phyloP scores from a whole-genome alignment of 352 stramenopile genomes.

The Thraustochytrium sp. region DNA sequence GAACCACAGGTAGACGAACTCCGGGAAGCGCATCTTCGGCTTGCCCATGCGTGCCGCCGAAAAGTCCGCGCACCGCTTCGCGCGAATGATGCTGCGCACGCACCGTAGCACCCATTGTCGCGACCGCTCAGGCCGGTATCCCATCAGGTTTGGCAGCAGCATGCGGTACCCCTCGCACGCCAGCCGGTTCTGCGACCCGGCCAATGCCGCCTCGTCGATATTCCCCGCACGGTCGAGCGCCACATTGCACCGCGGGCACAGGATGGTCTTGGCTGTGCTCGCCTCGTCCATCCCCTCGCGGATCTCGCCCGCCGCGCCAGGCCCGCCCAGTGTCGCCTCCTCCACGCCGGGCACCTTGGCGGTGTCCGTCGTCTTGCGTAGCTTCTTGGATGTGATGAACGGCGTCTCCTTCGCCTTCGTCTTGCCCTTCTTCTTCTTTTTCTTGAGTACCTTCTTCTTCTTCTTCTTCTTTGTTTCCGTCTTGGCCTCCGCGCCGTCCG shows the following conservation, averaged over 20 bases:
- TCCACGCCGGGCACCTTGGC: background rate
- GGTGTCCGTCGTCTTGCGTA: conserved; percentile 10
- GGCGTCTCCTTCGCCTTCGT: background rate
- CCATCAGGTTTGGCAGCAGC: conserved; percentile 76
- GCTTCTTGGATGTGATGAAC: conserved; percentile 7
- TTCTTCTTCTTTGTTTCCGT: background rate
- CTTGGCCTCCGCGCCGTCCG: no score
- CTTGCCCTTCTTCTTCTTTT: conserved; percentile 22
- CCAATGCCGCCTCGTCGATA: conserved; percentile 14
- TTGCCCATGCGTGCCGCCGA: conserved; percentile 49
- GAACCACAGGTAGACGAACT: conserved; percentile 88
- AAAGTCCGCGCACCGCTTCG: conserved; percentile 72
- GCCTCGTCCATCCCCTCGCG: conserved; percentile 45
- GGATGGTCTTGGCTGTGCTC: conserved; percentile 31
- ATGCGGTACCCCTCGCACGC: conserved; percentile 82
- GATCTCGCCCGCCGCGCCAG: conserved; percentile 49
- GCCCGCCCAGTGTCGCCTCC: background rate
- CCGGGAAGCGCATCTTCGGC: conserved; percentile 71
- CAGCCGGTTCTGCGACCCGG: conserved; percentile 44
- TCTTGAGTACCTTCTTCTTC: background rate
- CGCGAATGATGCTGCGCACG: conserved; percentile 78
- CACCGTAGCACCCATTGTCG: conserved; percentile 74
- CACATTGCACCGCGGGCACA: conserved; percentile 23
- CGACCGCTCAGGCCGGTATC: conserved; percentile 65
- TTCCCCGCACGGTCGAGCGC: conserved; percentile 45